Conservation (phyloP, 148 eudicot genomes). For the Chenopodium album region DNA sequence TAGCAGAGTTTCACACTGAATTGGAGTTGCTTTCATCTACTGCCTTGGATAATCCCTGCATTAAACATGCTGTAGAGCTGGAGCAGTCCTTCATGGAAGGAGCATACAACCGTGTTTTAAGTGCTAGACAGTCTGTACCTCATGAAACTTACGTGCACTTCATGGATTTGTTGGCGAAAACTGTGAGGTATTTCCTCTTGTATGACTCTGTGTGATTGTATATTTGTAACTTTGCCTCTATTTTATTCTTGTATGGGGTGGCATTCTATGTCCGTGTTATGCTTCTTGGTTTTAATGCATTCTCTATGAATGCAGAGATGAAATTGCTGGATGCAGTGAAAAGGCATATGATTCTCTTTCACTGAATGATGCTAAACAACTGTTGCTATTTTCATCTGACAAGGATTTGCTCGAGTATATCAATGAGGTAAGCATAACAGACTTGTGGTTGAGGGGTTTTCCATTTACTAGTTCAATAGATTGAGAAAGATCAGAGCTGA, state of each 20-base stretch:
- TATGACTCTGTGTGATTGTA: not conserved
- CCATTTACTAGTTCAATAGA: not conserved
- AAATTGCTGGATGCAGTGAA: constrained; percentile 95
- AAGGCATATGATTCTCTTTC: constrained; percentile 94
- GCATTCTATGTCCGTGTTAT: not conserved
- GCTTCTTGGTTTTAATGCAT: not conserved
- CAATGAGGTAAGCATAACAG: constrained; percentile 52
- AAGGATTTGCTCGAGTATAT: constrained; percentile 66
- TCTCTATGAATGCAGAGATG: constrained; percentile 61
- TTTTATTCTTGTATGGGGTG: not conserved
- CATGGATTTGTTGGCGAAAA: constrained; percentile 93
- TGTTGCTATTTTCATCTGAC: constrained; percentile 74
- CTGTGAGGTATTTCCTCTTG: constrained; percentile 62
- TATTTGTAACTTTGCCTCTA: not conserved
- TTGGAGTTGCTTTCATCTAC: constrained; percentile 75
- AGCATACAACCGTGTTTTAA: constrained; percentile 93
- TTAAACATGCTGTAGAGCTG: constrained; percentile 92
- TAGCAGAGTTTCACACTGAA: constrained; percentile 92
- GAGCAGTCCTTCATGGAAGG: constrained; percentile 99
- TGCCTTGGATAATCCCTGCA: constrained; percentile 79
- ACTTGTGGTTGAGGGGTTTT: not conserved
- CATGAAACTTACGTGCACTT: constrained; percentile 90
- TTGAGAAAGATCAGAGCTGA: not conserved
- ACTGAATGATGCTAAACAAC: constrained; percentile 66
- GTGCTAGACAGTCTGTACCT: constrained; percentile 90